Base-by-base conservation (phyloP, 1,284 basidiomycete genomes). In the Mycena citricolor region DNA sequence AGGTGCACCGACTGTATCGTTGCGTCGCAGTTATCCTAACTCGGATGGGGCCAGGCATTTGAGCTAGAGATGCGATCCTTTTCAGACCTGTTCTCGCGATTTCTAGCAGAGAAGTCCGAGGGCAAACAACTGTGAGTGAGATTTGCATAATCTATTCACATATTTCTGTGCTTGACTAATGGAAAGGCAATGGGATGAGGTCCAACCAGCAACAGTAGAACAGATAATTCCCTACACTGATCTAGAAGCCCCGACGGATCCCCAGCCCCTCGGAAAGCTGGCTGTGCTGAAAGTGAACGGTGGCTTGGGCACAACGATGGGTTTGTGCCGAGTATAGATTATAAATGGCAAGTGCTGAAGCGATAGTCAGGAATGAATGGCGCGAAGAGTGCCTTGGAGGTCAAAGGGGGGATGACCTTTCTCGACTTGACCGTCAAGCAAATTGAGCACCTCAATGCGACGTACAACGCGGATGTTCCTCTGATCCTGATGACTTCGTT, bases 401-500 rank as follows among this genome's bases (percentile, higher is more conserved):
- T 97, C 71, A 85, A 91, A 71, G 85, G 97, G 64, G 90, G 94
- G 68, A 97, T 98, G 94, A 97, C 94, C 44, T 98, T 99, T 83
- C 83, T 99, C 56, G 95, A 99, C 69, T 76, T 99, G 42, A 93
- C 89, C 44, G 94, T 98, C 46, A 82, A 92, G 51, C 95, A 99
- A 71, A 97, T 99, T 58, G 94, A 98, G 61, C 85, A 87, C 57
- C 79, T 87, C 60, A 87, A 87, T 66, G 86, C 82, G 36, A 77
- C 78, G 41, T 69, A 71, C 61, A 71, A 73, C 30, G 80, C 83
- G 55, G 82, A 97, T 69, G 94, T 98, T 35, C 94, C 95, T 11
- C 90, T 99, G 66, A 95, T 98, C 71, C 84, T 99, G 64, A 99
- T 99, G 95, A 98, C 97, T 63, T 97, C 94, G 52, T 98, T 99